These are phyloP conservation scores for Salix exigua DNA, from an alignment of 345 rosid genomes.

Conservation along the genomic window DNA sequence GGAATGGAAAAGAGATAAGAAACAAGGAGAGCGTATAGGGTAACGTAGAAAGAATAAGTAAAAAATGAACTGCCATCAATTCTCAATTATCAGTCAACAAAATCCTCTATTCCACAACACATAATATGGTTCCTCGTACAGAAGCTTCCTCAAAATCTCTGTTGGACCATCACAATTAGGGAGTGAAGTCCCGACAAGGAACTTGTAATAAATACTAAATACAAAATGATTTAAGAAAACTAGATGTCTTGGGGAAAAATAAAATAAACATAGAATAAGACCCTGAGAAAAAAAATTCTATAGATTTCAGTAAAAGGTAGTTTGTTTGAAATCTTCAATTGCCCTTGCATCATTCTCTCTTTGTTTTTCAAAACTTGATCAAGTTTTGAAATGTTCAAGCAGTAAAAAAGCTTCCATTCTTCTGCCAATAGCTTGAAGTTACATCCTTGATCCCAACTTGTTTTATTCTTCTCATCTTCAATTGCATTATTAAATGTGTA, in stretches of 20 bases:
- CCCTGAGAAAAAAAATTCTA: too few species aligned
- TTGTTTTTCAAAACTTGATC: too few species aligned
- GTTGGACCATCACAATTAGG: neutral
- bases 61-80: neutral
- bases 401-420: too few species aligned
- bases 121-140: neutral
- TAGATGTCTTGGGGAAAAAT: too few species aligned
- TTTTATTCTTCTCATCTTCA: neutral
- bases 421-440: neutral
- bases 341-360: too few species aligned
- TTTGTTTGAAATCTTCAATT: too few species aligned
- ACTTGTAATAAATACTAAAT: neutral
- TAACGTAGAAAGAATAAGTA: neutral
- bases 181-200: neutral
- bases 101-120: neutral
- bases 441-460: neutral
- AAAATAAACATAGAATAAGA: too few species aligned
- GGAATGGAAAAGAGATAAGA: neutral
- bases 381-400: too few species aligned
- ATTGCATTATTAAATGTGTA: neutral
- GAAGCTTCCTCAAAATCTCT: neutral
- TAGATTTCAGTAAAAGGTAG: too few species aligned
- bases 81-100: neutral
- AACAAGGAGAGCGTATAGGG: neutral
- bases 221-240: too few species aligned